Evolutionary conservation across 2,329 filamentous ascomycete species (phyloP).

Genomic region (Stemphylium beticola): DNA sequence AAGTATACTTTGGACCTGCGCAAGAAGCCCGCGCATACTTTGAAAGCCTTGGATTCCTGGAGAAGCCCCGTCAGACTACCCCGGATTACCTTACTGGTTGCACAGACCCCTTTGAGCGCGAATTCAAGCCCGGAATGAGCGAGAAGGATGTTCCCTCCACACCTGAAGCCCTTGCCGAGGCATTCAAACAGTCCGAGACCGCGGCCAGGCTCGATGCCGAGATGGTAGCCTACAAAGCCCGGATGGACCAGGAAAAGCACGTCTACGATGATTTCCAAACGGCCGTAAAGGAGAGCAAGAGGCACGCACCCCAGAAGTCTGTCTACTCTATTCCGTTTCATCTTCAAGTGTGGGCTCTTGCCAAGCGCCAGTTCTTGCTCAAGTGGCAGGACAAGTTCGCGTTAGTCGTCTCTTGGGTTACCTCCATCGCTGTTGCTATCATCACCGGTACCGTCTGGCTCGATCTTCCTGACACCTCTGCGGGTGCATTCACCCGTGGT

Average conservation of each 20-base stretch:
- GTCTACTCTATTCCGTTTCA: slow-evolving; percentile 86
- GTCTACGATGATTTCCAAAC: slow-evolving; percentile 77
- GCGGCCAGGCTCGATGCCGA: slow-evolving; percentile 65
- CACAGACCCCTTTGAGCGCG: slow-evolving; percentile 82
- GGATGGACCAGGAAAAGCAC: slow-evolving; percentile 68
- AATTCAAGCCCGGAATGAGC: slow-evolving; percentile 72
- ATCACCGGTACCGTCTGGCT: slow-evolving; percentile 82
- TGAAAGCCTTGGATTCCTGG: slow-evolving; percentile 75
- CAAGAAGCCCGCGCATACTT: slow-evolving; percentile 75
- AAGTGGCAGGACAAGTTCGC: slow-evolving; percentile 86
- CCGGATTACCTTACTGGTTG: slow-evolving; percentile 83
- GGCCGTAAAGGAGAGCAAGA: slow-evolving; percentile 80
- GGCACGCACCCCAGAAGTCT: slow-evolving; percentile 72
- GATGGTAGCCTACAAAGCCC: slow-evolving; percentile 72
- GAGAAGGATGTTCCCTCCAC: slow-evolving; percentile 71
- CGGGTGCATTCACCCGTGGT: slow-evolving; percentile 79
- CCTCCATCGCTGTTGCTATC: slow-evolving; percentile 75
- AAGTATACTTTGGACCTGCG: slow-evolving; percentile 77
- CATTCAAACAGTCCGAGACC: slow-evolving; percentile 71
- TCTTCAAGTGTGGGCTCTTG: slow-evolving; percentile 80
- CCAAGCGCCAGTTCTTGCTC: slow-evolving; percentile 82
- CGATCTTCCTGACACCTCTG: slow-evolving; percentile 66
- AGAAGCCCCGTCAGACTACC: slow-evolving; percentile 78
- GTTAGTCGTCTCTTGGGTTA: slow-evolving; percentile 74
- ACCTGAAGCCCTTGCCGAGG: slow-evolving; percentile 69